Conservation (phyloP, 352 stramenopile species). For the Phytophthora lateralis region DNA sequence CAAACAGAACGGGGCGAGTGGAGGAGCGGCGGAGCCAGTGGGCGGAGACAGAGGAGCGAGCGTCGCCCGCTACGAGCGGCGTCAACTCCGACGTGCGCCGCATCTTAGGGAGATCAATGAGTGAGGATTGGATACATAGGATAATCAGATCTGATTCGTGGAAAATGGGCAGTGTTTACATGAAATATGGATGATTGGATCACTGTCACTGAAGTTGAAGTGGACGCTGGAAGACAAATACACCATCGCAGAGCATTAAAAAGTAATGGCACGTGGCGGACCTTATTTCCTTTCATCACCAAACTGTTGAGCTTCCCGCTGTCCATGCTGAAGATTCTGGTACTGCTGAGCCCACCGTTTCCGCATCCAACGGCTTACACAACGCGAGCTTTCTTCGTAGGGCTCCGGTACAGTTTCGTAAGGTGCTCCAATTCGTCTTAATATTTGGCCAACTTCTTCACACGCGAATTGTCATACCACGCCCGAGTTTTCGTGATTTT, state of each 20-base stretch:
- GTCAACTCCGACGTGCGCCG: constrained; percentile 38
- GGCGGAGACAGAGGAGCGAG: not conserved
- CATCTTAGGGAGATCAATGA: constrained; percentile 21
- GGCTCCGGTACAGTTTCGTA: not conserved
- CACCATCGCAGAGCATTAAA: too few relatives aligned
- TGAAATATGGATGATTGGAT: not conserved
- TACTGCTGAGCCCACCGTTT: too few relatives aligned
- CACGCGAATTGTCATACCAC: constrained; percentile 2
- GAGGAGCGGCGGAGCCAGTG: not conserved
- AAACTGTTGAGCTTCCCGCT: too few relatives aligned
- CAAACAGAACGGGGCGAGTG: constrained; percentile 22
- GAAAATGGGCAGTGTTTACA: constrained; percentile 4
- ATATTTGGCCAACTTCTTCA: not conserved
- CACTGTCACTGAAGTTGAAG: too few relatives aligned
- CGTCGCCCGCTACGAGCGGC: constrained; percentile 24
- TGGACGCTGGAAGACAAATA: too few relatives aligned
- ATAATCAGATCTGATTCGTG: constrained; percentile 14
- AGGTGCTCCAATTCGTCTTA: not conserved
- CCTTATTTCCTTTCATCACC: too few relatives aligned
- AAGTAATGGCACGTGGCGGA: too few relatives aligned
- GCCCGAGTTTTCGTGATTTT: constrained; percentile 3
- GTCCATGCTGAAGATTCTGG: too few relatives aligned
- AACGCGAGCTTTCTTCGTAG: not conserved
- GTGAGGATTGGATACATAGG: not conserved
- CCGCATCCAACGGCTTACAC: not conserved